These are phyloP conservation scores for Priceomyces fermenticarens DNA, from an alignment of 805 yeast genomes.

Conservation along the genomic window DNA sequence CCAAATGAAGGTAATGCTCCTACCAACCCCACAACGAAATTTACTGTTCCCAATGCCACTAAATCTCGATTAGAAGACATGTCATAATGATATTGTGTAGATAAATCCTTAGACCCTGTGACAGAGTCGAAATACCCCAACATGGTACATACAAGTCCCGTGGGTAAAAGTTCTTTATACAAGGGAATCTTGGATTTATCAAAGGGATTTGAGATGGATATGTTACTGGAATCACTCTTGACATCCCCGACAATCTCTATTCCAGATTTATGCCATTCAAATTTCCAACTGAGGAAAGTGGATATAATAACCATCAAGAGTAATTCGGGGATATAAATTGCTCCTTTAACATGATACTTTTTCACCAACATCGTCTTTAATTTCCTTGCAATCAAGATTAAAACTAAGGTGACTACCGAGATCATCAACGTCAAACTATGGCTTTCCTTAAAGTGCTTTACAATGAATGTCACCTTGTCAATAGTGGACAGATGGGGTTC, in stretches of 20 bases:
- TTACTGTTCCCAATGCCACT: constrained; percentile 29
- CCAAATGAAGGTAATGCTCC: constrained; percentile 37
- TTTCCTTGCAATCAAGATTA: constrained; percentile 19
- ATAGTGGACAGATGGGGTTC: constrained; percentile 22
- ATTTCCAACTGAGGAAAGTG: constrained; percentile 22
- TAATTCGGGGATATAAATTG: constrained; percentile 30
- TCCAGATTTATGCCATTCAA: constrained; percentile 23
- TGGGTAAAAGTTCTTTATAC: constrained; percentile 22
- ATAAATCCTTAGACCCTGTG: constrained; percentile 31
- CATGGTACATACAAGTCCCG: constrained; percentile 30
- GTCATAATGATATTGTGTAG: constrained; percentile 28
- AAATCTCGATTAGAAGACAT: constrained; percentile 32
- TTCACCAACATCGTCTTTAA: constrained; percentile 16
- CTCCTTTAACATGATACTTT: constrained; percentile 12
- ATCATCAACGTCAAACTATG: constrained; percentile 16
- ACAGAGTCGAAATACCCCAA: constrained; percentile 35
- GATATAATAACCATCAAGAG: constrained; percentile 28
- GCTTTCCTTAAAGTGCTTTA: constrained; percentile 7
- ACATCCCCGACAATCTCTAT: constrained; percentile 30
- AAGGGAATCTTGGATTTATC: constrained; percentile 14
- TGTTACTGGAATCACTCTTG: neutral
- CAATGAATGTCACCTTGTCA: constrained; percentile 16
- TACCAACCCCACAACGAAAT: constrained; percentile 23
- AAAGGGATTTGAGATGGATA: constrained; percentile 22
- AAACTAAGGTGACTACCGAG: constrained; percentile 17